Evolutionary conservation across 495 filamentous ascomycete species (phyloP).

Genomic region (Xylaria acuta): DNA sequence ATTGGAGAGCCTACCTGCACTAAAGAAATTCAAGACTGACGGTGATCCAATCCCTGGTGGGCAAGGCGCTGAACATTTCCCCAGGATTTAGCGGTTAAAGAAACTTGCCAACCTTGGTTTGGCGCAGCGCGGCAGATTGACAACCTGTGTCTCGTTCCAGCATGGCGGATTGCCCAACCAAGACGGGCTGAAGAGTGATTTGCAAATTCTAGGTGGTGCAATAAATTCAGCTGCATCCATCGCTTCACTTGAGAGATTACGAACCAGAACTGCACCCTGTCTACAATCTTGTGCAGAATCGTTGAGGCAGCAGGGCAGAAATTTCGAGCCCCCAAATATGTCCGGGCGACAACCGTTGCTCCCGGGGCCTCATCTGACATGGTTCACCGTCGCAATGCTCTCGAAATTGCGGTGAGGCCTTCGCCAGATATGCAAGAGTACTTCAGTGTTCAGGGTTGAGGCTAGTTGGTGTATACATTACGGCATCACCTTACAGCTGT

Average conservation of each 20-base stretch:
- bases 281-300: neutral
- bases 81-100: conserved; percentile 27
- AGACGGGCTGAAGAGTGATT: conserved; percentile 22
- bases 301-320: conserved; percentile 6
- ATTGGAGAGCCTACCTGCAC: neutral
- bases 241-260: conserved; percentile 20
- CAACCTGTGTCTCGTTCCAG: conserved; percentile 20
- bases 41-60: conserved; percentile 19
- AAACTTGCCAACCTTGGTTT: conserved; percentile 25
- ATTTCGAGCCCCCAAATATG: conserved; percentile 6
- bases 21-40: conserved; percentile 8
- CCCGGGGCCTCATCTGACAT: neutral
- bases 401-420: conserved; percentile 16
- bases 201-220: conserved; percentile 6
- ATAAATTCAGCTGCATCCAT: conserved; percentile 25
- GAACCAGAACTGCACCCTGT: conserved; percentile 10
- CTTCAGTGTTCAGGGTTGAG: neutral
- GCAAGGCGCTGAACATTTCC: conserved; percentile 24
- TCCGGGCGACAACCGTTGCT: neutral
- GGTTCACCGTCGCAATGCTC: neutral
- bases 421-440: neutral
- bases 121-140: conserved; percentile 26
- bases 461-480: neutral
- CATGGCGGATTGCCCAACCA: conserved; percentile 22
- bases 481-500: neutral